Evolutionary conservation across 1,139 yeast genomes (phyloP).

Genomic region (Saccharomyces hybrid): DNA sequence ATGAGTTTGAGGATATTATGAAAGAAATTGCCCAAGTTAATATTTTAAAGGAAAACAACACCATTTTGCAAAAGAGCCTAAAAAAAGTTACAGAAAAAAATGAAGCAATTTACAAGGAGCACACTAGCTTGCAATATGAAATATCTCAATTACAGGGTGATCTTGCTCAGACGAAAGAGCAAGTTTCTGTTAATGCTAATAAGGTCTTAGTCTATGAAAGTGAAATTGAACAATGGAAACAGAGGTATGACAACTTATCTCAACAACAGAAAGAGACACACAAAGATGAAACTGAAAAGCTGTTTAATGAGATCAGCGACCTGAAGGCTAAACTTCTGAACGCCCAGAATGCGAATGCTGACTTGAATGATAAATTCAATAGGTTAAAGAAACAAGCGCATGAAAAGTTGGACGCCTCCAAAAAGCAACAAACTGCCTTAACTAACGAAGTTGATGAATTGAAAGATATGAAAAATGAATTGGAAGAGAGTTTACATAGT

Average conservation of each 20-base stretch:
- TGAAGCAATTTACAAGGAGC: constrained; percentile 29
- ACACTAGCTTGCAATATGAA: constrained; percentile 32
- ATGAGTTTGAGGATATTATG: constrained; percentile 47
- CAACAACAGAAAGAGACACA: constrained; percentile 43
- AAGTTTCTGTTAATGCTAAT: not conserved
- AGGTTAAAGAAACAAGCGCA: constrained; percentile 24
- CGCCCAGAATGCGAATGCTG: constrained; percentile 21
- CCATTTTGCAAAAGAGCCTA: constrained; percentile 53
- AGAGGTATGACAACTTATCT: constrained; percentile 41
- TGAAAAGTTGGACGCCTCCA: constrained; percentile 33
- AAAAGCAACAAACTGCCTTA: constrained; percentile 22
- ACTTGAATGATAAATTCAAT: constrained; percentile 27
- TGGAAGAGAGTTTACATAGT: constrained; percentile 8
- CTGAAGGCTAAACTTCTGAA: constrained; percentile 18
- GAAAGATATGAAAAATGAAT: constrained; percentile 10
- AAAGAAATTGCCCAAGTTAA: constrained; percentile 62
- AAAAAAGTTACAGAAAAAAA: constrained; percentile 19
- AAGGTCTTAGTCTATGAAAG: constrained; percentile 33
- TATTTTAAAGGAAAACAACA: constrained; percentile 65
- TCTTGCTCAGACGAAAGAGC: not conserved
- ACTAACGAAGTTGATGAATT: constrained; percentile 5
- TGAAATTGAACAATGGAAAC: constrained; percentile 47
- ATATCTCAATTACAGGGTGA: constrained; percentile 31
- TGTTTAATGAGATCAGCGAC: constrained; percentile 30
- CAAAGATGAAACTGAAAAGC: constrained; percentile 38